Evolutionary conservation across 1,139 yeast genomes (phyloP), one percentile per base, ranked within the genome.

Genomic region (Diutina catenulata): DNA sequence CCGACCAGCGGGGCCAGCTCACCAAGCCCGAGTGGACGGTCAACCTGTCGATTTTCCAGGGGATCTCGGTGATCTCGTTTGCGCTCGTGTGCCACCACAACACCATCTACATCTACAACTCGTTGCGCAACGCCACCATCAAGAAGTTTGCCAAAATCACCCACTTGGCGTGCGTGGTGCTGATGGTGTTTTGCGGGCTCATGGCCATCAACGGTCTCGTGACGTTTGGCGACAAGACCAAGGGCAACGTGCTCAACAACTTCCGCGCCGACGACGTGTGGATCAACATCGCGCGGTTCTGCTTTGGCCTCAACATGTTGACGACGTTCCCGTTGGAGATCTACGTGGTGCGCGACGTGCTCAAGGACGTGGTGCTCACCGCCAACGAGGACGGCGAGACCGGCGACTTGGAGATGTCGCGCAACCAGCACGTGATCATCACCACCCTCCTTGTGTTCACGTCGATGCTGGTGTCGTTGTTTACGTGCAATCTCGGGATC

Each of bases 61-160:
- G 95, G 1, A 76, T 88, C 19, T 79, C 93, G 15, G 94, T 88
- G 38, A 84, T 88, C 25, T 86, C 95, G 0, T 88, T 88, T 62
- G 94, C 97, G 5, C 70, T 88, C 48, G 97, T 88, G 3, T 88
- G 97, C 52, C 97, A 88, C 51, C 97, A 88, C 55, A 88, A 88
- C 52, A 84, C 96, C 1, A 74, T 88, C 32, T 80, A 87, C 50
- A 88, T 88, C 33, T 88, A 80, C 59, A 86, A 84, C 51, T 84
- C 95, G 0, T 68, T 88, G 51, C 71, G 70, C 45, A 74, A 74
- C 24, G 91, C 95, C 3, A 77, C 94, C 2, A 56, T 84, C 49
- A 77, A 75, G 43, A 68, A 88, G 45, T 88, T 88, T 52, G 69
- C 81, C 36, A 68, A 62, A 31, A 71, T 88, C 27, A 87, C 95